Base-by-base conservation (phyloP, 352 stramenopile species). In the Globisporangium recalcitrans region DNA sequence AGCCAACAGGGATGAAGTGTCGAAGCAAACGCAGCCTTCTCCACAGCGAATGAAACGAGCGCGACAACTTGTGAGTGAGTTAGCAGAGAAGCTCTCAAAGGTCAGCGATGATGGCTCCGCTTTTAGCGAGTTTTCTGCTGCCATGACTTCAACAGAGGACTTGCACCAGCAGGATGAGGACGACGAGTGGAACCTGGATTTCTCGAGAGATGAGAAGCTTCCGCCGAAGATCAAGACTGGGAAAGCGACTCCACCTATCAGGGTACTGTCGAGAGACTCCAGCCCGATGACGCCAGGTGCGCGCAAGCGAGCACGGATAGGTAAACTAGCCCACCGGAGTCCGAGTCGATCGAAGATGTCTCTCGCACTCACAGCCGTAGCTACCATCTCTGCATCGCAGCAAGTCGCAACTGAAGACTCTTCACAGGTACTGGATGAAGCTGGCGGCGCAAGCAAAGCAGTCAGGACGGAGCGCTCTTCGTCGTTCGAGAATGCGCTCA, bases 1-100 rank as follows among this genome's bases (percentile, higher is more conserved):
- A 40, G 16, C n/a, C 19, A 52, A 22, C 2, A 8, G n/a, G n/a
- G 26, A 40, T 2, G 36, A 27, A 38, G 31, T 8, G 2, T 16
- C 9, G 14, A 27, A 22, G 2, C 31, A 24, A 24, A 31, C 29
- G 44, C 24, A 44, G 29, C 0, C 42, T 4, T 46, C 42, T 0
- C 29, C 42, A 0, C 19, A 48, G 11, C 56, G 42, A 42, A 1
- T 22, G 22, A 62, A 62, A n/a, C 56, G 56, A 5, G 11, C 55
- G 16, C 42, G 22, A 1, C 26, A 47, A 31, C 56, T 62, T 31
- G 42, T 53, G 40, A 62, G 24, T 1, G 56, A 62, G 26, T 16
- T 62, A n/a, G 22, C 56, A 36, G 7, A 24, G 3, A 62, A 54
- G 56, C 56, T 62, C 42, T 36, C n/a, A n/a, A 24, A 53, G 26